Evolutionary conservation across 2,329 filamentous ascomycete species (phyloP).

Genomic region (Hypomyces rosellus): DNA sequence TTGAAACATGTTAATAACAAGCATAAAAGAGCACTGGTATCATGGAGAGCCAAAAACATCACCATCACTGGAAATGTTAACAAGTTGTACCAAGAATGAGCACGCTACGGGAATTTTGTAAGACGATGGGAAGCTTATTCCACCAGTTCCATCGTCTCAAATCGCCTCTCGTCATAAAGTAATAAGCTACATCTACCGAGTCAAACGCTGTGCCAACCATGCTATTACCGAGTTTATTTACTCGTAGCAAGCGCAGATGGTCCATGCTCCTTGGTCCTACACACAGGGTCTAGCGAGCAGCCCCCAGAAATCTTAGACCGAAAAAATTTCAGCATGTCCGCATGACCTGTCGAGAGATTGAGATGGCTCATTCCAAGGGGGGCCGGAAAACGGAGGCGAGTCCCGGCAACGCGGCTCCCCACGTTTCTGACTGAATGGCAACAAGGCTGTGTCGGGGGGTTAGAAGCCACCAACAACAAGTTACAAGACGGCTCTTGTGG

Average conservation of each 20-base stretch:
- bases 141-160: too few relatives aligned
- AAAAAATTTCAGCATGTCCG: conserved; percentile 1
- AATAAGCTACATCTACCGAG: too few relatives aligned
- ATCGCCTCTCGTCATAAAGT: too few relatives aligned
- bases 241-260: not conserved
- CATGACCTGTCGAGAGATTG: not conserved
- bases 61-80: too few relatives aligned
- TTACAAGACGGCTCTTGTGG: not conserved
- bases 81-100: too few relatives aligned
- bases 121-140: too few relatives aligned
- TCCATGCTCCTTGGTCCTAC: too few relatives aligned
- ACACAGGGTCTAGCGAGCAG: not conserved
- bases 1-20: too few relatives aligned
- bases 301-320: not conserved
- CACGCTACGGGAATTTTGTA: too few relatives aligned
- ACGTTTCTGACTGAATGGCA: conserved; percentile 9
- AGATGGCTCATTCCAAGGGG: conserved; percentile 2
- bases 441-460: not conserved
- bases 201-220: too few relatives aligned
- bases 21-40: too few relatives aligned
- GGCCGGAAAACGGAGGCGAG: not conserved
- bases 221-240: not conserved
- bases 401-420: conserved; percentile 4
- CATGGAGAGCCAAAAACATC: too few relatives aligned
- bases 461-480: not conserved